Base-by-base conservation (phyloP, 2,329 filamentous ascomycete species). In the Zymoseptoria pseudotritici region DNA sequence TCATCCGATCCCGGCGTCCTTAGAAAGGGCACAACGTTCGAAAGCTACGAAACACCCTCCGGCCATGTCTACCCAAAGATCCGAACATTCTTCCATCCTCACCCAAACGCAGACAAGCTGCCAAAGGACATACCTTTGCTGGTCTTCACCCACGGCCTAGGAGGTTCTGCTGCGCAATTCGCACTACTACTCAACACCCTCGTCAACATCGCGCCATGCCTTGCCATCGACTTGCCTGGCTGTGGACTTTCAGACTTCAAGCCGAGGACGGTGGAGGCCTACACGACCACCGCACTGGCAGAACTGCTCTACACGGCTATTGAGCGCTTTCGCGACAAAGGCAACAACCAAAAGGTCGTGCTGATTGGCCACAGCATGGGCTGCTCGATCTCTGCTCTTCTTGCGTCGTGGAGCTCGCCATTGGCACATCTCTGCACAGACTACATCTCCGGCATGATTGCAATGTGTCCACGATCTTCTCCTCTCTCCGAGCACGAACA, bases 321-420 rank as follows among this genome's bases (percentile, higher is more conserved):
- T 61, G 83, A 90, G 49, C 81, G 86, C 53, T 84, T 93, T 69
- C 84, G 88, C 50, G 85, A 89, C 65, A 82, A 81, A 51, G 79
- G 83, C 42, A 79, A 78, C 0, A 63, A 68, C 55, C 91, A 96
- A 72, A 83, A 85, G 3, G 82, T 96, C 13, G 82, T 97, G 20
- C 74, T 97, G 29, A 84, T 97, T 61, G 91, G 87, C 1, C 94
- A 99, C 71, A 96, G 91, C 72, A 88, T 97, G 84, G 94, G 94
- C 6, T 91, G 89, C 60, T 89, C 89, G 2, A 78, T 97, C 20
- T 85, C 87, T 5, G 86, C 89, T 24, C 77, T 87, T 17, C 78
- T 97, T 56, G 87, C 90, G 9, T 86, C 84, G 0, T 77, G 79
- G 2, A 75, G 80, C 64, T 84, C 81, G 1, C 74, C 80, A 1